Percentiles rank a stretch among this genome's conserved stretches.
Conservation (phyloP, 345 rosid species). For the Cochlearia excelsa region DNA sequence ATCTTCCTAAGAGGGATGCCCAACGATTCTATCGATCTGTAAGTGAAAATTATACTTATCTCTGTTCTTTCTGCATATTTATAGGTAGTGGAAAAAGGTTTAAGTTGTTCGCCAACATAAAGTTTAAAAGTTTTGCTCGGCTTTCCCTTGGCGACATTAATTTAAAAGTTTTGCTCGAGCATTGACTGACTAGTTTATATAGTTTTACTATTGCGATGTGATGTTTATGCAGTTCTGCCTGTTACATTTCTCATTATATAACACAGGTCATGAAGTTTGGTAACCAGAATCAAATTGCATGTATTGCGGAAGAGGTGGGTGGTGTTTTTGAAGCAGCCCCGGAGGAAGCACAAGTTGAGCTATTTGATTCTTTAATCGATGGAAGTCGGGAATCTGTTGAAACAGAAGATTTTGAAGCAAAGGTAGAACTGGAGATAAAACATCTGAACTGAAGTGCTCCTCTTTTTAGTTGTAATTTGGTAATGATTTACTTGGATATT, state of each 20-base stretch:
- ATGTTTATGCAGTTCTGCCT: background rate
- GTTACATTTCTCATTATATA: constrained; percentile 18
- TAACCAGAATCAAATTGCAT: constrained; percentile 65
- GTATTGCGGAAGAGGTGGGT: constrained; percentile 77
- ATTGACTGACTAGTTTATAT: constrained; percentile 3
- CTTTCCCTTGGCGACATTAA: background rate
- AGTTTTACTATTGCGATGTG: background rate
- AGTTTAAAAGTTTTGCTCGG: background rate
- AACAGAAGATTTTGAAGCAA: constrained; percentile 60
- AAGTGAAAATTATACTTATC: constrained; percentile 26
- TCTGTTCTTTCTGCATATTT: constrained; percentile 9
- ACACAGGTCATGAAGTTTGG: constrained; percentile 91
- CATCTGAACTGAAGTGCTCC: constrained; percentile 17
- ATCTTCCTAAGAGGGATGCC: constrained; percentile 95
- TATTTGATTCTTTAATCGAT: constrained; percentile 78
- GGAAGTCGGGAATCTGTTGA: constrained; percentile 85
- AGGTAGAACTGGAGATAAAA: constrained; percentile 48
- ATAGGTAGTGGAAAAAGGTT: constrained; percentile 1
- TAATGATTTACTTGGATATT: constrained; percentile 6
- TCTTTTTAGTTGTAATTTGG: background rate
- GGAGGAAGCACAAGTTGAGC: constrained; percentile 80
- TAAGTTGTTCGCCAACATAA: background rate
- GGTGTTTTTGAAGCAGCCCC: constrained; percentile 80
- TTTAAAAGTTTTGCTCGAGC: constrained; percentile 4
- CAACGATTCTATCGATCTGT: constrained; percentile 92